phyloP scores from a whole-genome alignment of 2,329 filamentous ascomycete species.

The Talaromyces amestolkiae region DNA sequence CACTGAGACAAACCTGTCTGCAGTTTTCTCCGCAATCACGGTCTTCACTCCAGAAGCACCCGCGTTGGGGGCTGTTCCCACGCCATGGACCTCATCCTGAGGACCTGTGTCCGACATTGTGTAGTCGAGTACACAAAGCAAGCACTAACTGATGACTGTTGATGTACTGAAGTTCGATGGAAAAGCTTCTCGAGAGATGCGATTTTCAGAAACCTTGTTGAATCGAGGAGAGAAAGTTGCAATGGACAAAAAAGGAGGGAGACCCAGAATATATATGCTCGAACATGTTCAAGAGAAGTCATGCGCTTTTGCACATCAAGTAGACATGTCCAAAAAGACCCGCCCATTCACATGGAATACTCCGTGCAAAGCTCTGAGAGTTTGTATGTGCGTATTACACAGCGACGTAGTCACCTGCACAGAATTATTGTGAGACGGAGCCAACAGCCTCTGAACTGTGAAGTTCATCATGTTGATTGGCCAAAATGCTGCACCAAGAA shows the following conservation, averaged over 20 bases:
- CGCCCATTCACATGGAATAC: background rate
- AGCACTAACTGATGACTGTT: background rate
- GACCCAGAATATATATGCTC: background rate
- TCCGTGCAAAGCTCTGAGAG: background rate
- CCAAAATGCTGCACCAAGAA: background rate
- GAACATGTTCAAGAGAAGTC: background rate
- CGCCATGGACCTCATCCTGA: background rate
- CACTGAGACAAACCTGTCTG: background rate
- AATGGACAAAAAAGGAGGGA: background rate
- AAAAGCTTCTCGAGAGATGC: background rate
- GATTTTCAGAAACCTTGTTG: background rate
- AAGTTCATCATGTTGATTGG: background rate
- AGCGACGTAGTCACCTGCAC: background rate
- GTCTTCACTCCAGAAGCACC: background rate
- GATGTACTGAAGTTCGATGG: background rate
- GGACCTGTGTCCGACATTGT: conserved; percentile 7
- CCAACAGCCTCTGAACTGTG: background rate
- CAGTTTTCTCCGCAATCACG: background rate
- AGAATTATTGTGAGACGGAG: background rate
- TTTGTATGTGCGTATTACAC: background rate
- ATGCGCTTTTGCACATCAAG: background rate
- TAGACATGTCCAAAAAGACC: background rate
- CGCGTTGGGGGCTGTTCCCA: background rate
- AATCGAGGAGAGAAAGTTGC: background rate
- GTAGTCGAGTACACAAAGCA: background rate